Percentiles rank a stretch among this genome's conserved stretches.
These are phyloP conservation scores for Schizothecium vesticola DNA, from an alignment of 495 filamentous ascomycete genomes.

Conservation along the genomic window DNA sequence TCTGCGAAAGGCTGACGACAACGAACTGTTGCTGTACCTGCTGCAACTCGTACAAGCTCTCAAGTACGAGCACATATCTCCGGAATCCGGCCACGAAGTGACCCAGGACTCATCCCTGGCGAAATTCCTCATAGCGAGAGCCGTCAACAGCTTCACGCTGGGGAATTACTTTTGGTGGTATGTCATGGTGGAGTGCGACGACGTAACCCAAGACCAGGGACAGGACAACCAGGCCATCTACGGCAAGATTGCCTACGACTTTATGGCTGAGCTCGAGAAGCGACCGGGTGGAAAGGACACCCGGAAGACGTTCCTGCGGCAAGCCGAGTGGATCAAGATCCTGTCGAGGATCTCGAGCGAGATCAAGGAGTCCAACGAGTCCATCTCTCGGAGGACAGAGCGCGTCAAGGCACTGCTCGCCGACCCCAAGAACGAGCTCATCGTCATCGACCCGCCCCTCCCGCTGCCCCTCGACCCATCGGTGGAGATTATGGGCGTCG, in stretches of 20 bases:
- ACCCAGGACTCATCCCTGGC: slow-evolving; percentile 83
- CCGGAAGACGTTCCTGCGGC: slow-evolving; percentile 69
- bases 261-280: slow-evolving; percentile 75
- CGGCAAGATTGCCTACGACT: slow-evolving; percentile 87
- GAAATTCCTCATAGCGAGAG: slow-evolving; percentile 79
- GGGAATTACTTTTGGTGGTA: slow-evolving; percentile 98
- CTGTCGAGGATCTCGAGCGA: slow-evolving; percentile 88
- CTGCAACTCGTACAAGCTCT: slow-evolving; percentile 93
- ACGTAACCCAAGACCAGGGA: slow-evolving; percentile 64
- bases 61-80: slow-evolving; percentile 80
- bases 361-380: slow-evolving; percentile 74
- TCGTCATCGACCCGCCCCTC: slow-evolving; percentile 76
- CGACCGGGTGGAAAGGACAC: slow-evolving; percentile 59
- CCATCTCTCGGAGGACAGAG: slow-evolving; percentile 71
- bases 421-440: slow-evolving; percentile 84
- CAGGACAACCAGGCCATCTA: slow-evolving; percentile 76
- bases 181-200: slow-evolving; percentile 90
- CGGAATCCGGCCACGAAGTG: slow-evolving; percentile 53
- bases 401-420: slow-evolving; percentile 73
- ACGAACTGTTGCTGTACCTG: slow-evolving; percentile 87
- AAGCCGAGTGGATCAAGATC: slow-evolving; percentile 84
- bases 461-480: slow-evolving; percentile 86
- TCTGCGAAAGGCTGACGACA: slow-evolving; percentile 84
- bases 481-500: slow-evolving; percentile 68
- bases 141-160: slow-evolving; percentile 77